phyloP scores from a whole-genome alignment of 2,329 filamentous ascomycete species.

The Leptographium radiaticola region DNA sequence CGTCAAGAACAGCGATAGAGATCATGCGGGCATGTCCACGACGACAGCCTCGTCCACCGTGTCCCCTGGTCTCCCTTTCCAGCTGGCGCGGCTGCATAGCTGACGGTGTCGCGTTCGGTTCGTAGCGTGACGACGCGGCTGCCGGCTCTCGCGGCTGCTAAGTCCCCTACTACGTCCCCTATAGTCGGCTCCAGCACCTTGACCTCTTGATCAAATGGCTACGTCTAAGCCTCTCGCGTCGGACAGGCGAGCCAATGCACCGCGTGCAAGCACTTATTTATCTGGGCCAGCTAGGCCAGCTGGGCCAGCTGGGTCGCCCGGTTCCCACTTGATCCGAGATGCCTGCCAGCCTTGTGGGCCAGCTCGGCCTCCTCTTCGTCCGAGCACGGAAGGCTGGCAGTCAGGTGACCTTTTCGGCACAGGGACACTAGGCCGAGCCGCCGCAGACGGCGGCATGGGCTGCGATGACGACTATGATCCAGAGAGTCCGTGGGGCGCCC shows the following conservation, averaged over 20 bases:
- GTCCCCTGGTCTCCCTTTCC: neutral
- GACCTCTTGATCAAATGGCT: neutral
- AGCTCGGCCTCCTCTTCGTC: neutral
- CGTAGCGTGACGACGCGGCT: neutral
- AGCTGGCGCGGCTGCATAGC: neutral
- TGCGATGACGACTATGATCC: constrained; percentile 5
- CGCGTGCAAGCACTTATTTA: neutral
- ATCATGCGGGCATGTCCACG: neutral
- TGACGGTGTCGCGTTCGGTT: neutral
- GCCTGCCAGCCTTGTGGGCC: neutral
- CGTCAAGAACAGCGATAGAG: neutral
- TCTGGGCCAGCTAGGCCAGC: too few species aligned
- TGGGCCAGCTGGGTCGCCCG: neutral
- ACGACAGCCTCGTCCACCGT: neutral
- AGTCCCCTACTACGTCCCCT: neutral
- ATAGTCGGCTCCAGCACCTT: neutral
- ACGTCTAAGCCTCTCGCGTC: neutral
- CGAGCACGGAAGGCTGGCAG: neutral
- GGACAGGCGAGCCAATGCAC: neutral
- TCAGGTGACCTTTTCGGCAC: neutral
- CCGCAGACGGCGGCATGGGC: neutral
- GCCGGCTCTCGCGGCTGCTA: neutral
- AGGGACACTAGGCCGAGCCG: neutral
- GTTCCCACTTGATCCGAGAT: too few species aligned
- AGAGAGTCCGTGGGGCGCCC: constrained; percentile 8